phyloP scores from a whole-genome alignment of 1,284 basidiomycete genomes.

The Irpex sp. region DNA sequence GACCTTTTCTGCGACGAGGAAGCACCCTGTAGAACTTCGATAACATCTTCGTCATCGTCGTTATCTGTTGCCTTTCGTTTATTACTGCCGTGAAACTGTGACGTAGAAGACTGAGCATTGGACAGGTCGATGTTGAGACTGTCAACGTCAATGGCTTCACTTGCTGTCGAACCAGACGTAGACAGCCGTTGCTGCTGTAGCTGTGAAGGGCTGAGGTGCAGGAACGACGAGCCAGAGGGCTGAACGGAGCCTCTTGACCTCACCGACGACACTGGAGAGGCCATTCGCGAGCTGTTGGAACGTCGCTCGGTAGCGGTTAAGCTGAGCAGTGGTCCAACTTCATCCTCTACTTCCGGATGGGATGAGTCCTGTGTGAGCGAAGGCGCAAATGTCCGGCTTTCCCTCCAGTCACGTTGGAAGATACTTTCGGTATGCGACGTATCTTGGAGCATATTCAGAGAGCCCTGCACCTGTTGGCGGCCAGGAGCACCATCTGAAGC shows the following conservation, averaged over 20 bases:
- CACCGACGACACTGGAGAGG: constrained; percentile 31
- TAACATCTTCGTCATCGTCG: constrained; percentile 47
- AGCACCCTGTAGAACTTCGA: constrained; percentile 51
- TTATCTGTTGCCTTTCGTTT: constrained; percentile 44
- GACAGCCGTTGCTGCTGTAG: constrained; percentile 11
- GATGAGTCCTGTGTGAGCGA: constrained; percentile 2
- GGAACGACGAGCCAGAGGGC: constrained; percentile 8
- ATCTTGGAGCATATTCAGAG: constrained; percentile 61
- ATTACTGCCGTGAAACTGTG: not conserved
- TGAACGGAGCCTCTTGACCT: constrained; percentile 25
- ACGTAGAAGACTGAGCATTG: not conserved
- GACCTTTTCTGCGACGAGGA: constrained; percentile 32
- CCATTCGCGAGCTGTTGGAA: constrained; percentile 20
- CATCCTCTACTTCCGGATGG: constrained; percentile 32
- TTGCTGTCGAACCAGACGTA: constrained; percentile 29
- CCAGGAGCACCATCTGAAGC: constrained; percentile 26
- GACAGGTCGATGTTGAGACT: constrained; percentile 21
- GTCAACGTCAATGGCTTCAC: constrained; percentile 31
- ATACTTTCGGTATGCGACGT: constrained; percentile 56
- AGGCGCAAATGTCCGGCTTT: constrained; percentile 42
- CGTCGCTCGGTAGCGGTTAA: constrained; percentile 12
- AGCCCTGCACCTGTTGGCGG: constrained; percentile 32
- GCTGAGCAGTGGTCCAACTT: constrained; percentile 16
- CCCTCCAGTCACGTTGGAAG: constrained; percentile 73
- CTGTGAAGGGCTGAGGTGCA: constrained; percentile 20